Evolutionary conservation across 805 yeast species (phyloP).

Genomic region (Candida khao-thaluensis): DNA sequence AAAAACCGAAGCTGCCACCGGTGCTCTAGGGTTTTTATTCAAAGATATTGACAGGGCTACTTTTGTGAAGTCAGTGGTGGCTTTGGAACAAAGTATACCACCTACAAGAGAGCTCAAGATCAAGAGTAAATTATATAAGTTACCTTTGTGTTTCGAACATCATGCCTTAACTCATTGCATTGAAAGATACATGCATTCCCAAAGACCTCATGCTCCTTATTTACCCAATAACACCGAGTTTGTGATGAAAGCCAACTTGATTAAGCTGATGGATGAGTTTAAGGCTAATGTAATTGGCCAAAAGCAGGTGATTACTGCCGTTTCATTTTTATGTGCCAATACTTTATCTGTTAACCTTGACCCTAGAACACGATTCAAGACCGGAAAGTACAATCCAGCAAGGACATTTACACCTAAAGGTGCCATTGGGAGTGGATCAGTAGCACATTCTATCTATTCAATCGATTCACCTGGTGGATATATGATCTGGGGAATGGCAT

Average conservation of each 20-base stretch:
- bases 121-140: constrained; percentile 71
- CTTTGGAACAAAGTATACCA: constrained; percentile 70
- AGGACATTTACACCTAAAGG: constrained; percentile 96
- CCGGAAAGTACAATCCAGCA: constrained; percentile 93
- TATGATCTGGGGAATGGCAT: constrained; percentile 74
- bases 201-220: constrained; percentile 95
- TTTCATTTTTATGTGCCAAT: constrained; percentile 96
- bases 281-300: constrained; percentile 85
- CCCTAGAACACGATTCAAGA: constrained; percentile 89
- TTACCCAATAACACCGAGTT: constrained; percentile 95
- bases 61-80: constrained; percentile 61
- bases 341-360: constrained; percentile 98
- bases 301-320: constrained; percentile 88
- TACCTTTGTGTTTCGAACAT: constrained; percentile 97
- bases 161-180: constrained; percentile 84
- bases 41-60: constrained; percentile 50
- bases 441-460: constrained; percentile 97
- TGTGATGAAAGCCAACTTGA: constrained; percentile 80
- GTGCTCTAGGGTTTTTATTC: constrained; percentile 19
- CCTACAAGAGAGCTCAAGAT: constrained; percentile 80
- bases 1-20: constrained; percentile 18
- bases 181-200: constrained; percentile 87
- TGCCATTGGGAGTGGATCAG: constrained; percentile 96
- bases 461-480: constrained; percentile 99
- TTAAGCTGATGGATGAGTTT: constrained; percentile 68